Evolutionary conservation across 179 eudicot genomes (phyloP), one percentile per base, ranked within the genome.

Genomic region (Drosera spatulata): DNA sequence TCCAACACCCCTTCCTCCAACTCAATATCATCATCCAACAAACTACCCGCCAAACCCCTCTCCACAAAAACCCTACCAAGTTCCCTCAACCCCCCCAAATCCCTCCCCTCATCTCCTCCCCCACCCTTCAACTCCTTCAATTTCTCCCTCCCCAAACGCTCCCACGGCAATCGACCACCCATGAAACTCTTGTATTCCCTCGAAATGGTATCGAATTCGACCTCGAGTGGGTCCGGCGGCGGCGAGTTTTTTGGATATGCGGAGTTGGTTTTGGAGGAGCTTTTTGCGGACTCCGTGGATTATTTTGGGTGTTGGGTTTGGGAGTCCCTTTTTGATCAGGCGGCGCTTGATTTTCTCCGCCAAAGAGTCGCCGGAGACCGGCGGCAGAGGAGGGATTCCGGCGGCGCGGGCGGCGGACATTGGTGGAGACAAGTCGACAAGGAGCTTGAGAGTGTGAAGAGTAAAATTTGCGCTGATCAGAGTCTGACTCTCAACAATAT

Each of bases 241-340:
- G 47, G 74, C 43, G 7, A 61, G 75, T 10, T 58, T 61, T 13
- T 75, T 79, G 63, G 86, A 73, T 68, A 77, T 83, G 50, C 88
- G 84, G 45, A 79, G 75, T 58, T 76, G 47, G 79, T 91, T 91
- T 56, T 79, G 98, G 67, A 66, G 79, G 50, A 88, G 77, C 67
- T 91, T 91, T 62, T 82, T 91, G 64, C 86, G 87, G 66, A 91
- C 83, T 6, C 73, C 79, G 80, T 88, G 96, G 75, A 85, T 74
- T 64, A 86, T 80, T 88, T 79, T 91, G 51, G 96, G 98, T 54
- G 87, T 85, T 51, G 96, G 96, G 39, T 59, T 13, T 11, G 39
- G 11, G 41, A 85, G 75, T 66, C 91, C 91, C 3, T 75, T 70
- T 11, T 66, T 63, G 38, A 88, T 77, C 52, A 91, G 91, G 5